Evolutionary conservation across 768 basidiomycete genomes (phyloP), one percentile per base, ranked within the genome.

Genomic region (Tylopilus vinaceipallidus): DNA sequence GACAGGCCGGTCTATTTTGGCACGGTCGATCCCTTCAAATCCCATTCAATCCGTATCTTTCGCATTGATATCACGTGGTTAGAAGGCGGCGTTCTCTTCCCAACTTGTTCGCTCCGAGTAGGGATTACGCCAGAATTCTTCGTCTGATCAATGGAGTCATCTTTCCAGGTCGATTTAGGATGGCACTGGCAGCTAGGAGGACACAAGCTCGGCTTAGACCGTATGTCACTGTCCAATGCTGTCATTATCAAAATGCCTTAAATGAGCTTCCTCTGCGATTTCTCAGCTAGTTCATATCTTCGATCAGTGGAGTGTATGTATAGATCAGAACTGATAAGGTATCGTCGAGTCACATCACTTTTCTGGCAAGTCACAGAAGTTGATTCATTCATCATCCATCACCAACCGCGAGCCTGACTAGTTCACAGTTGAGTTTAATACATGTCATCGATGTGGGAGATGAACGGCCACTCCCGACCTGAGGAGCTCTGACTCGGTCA

Each of bases 291-390:
- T 26, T 32, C 16, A 33, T n/a, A n/a, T 47, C 38, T 35, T 32
- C 24, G 0, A 30, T 42, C 36, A 6, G 33, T 26, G 16, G 22
- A 8, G 29, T 10, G n/a, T 32, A 32, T 36, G 46, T 38, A 37
- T n/a, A 14, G 29, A 30, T 5, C 41, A 6, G 29, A n/a, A 40
- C 22, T 50, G 57, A 63, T 61, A 57, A 52, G 52, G 34, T 27
- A n/a, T n/a, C n/a, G 49, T 61, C 26, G 47, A 49, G 52, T 59
- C 63, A 59, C n/a, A 44, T 27, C 49, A 22, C 39, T 24, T 49
- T 49, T 58, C 47, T 16, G 36, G 56, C 40, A 38, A 42, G 14
- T 19, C 34, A 27, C 13, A 43, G 57, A 60, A 61, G 59, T 29
- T 32, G 23, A 4, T 46, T 58, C 52, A 55, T 55, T 20, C 34